Evolutionary conservation across 305 asterid genomes (phyloP).

Genomic region (Fraxinus ornus): DNA sequence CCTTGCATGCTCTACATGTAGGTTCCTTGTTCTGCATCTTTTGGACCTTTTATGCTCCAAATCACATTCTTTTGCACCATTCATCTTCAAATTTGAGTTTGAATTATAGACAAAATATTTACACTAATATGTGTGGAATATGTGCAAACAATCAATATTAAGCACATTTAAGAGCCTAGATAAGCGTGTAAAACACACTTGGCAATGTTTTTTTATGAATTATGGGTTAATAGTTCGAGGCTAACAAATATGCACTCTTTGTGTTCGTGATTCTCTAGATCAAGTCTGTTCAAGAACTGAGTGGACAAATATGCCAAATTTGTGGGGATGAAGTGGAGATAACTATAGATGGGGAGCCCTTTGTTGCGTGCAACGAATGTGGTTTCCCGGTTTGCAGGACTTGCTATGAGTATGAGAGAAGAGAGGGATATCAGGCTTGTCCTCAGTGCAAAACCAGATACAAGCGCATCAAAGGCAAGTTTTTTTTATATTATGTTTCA

Average conservation of each 20-base stretch:
- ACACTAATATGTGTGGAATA: background rate
- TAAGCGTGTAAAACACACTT: background rate
- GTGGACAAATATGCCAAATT: conserved; percentile 71
- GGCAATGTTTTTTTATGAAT: background rate
- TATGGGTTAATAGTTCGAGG: background rate
- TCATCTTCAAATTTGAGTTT: background rate
- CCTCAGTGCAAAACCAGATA: conserved; percentile 92
- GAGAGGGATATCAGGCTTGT: conserved; percentile 76
- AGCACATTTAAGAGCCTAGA: background rate
- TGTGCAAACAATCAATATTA: background rate
- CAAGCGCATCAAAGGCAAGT: conserved; percentile 74
- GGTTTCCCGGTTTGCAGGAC: conserved; percentile 83
- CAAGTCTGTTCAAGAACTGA: conserved; percentile 68
- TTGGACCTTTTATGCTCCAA: background rate
- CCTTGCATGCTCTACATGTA: background rate
- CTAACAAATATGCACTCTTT: conserved; percentile 4
- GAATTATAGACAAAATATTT: no score
- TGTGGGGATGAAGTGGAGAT: conserved; percentile 80
- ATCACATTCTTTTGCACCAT: background rate
- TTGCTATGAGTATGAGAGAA: conserved; percentile 82
- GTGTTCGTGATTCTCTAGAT: conserved; percentile 43
- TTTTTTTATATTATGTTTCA: background rate
- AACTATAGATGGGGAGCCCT: conserved; percentile 60
- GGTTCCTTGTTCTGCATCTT: background rate
- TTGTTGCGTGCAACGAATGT: conserved; percentile 94